A percentile compares a stretch with the other conserved stretches of the same genome.
These are phyloP conservation scores for Toxicodendron radicans DNA, from an alignment of 345 rosid genomes.

Conservation along the genomic window DNA sequence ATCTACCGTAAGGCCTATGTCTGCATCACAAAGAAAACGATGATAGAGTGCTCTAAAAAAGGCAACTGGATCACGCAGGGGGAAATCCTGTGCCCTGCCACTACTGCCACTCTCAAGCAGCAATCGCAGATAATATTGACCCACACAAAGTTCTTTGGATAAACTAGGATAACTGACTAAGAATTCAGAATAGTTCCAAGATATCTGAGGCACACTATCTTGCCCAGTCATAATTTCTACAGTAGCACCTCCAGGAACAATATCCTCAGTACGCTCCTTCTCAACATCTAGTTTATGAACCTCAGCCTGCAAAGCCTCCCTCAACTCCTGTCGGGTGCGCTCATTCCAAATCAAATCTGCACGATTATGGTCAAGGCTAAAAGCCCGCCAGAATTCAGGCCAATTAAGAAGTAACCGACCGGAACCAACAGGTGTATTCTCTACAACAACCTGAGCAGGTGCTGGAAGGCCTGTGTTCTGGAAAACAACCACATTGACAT, in stretches of 20 bases:
- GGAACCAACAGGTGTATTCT: conserved; percentile 89
- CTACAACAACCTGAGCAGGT: conserved; percentile 98
- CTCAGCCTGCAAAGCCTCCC: conserved; percentile 96
- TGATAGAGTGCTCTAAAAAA: conserved; percentile 98
- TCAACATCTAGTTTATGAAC: conserved; percentile 95
- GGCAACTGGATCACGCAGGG: conserved; percentile 94
- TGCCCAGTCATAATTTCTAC: conserved; percentile 58
- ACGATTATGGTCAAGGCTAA: conserved; percentile 97
- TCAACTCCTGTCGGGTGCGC: conserved; percentile 94
- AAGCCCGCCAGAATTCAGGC: conserved; percentile 99
- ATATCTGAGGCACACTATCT: conserved; percentile 78
- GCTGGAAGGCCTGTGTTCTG: conserved; percentile 71
- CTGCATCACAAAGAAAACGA: conserved; percentile 96
- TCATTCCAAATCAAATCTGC: conserved; percentile 99
- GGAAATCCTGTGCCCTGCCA: conserved; percentile 97
- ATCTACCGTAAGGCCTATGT: conserved; percentile 90
- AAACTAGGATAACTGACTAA: conserved; percentile 86
- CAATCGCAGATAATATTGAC: conserved; percentile 95
- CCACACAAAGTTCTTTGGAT: conserved; percentile 98
- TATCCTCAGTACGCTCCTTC: conserved; percentile 96
- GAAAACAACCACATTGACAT: conserved; percentile 40
- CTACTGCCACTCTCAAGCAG: conserved; percentile 90
- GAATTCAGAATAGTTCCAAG: conserved; percentile 99
- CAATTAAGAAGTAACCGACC: conserved; percentile 91
- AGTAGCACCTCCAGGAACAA: conserved; percentile 72